These are phyloP conservation scores for Podospora sp. DNA, from an alignment of 495 filamentous ascomycete species.

Conservation along the genomic window DNA sequence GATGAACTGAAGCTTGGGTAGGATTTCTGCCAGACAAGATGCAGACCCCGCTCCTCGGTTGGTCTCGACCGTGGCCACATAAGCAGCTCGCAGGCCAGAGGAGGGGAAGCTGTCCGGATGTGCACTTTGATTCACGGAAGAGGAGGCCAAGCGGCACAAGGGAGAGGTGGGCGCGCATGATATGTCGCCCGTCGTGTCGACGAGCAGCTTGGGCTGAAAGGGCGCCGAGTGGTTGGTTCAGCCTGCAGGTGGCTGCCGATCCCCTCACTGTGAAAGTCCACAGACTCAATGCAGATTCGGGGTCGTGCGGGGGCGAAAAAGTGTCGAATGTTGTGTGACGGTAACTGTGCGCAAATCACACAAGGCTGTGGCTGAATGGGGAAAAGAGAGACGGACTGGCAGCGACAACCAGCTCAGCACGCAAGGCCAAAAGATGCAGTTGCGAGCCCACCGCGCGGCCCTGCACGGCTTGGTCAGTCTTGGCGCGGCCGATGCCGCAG, in stretches of 20 bases:
- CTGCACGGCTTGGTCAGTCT: not conserved
- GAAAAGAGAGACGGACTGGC: not conserved
- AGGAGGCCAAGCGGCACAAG: not conserved
- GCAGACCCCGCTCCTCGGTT: slow-evolving; percentile 14
- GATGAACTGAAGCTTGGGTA: not conserved
- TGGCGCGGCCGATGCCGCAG: slow-evolving; percentile 7
- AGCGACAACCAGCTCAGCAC: not conserved
- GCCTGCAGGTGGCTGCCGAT: slow-evolving; percentile 1
- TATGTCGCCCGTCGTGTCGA: not conserved
- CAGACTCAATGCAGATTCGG: not conserved
- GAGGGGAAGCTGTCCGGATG: not conserved
- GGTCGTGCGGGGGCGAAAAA: slow-evolving; percentile 2
- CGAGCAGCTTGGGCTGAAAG: slow-evolving; percentile 6
- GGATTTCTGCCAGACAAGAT: not conserved
- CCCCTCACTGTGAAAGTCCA: not conserved
- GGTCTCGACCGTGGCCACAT: slow-evolving; percentile 10
- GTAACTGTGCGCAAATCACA: not conserved
- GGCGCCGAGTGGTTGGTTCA: slow-evolving; percentile 10
- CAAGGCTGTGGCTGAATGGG: slow-evolving; percentile 1
- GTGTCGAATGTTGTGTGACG: not conserved
- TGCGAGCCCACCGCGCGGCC: not conserved
- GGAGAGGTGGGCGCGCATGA: not conserved
- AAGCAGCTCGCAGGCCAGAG: not conserved
- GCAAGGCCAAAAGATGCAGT: not conserved
- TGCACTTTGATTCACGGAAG: slow-evolving; percentile 6